Evolutionary conservation across 768 basidiomycete genomes (phyloP), one percentile per base, ranked within the genome.

Genomic region (Mycena pura): DNA sequence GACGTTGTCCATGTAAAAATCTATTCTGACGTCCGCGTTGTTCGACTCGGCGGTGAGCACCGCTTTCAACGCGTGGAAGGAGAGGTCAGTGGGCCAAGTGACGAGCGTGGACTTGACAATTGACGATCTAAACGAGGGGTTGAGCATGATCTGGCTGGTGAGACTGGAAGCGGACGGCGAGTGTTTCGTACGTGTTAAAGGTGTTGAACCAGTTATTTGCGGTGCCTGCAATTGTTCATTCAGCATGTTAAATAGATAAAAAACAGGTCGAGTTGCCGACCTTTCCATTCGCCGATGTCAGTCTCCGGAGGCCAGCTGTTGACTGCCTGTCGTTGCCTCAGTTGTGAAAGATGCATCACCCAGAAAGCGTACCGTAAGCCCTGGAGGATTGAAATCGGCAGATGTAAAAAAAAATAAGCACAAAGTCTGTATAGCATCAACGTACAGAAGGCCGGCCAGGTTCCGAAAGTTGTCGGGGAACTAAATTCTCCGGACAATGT

Each of bases 381-480:
- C 75, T 49, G 25, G 5, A 31, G 27, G 41, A 21, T 15, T 9
- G 59, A 14, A 27, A 34, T 21, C 5, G 32, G 19, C 19, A 44
- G 13, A 13, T 10, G 25, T 24, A 19, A 29, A 13, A 17, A 1
- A 15, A 27, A 57, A 24, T 9, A 22, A 24, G 21, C 27, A 40
- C 5, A 49, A 56, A 24, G 32, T 24, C n/a, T n/a, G n/a, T n/a
- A n/a, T n/a, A n/a, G n/a, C n/a, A 32, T 3, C 2, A 59, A 62
- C 65, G 50, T 77, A 78, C 80, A 81, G 59, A 81, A 81, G 13
- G 80, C 80, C 47, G 80, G 80, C 80, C 80, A 81, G 2, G 79
- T 80, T 36, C 78, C 80, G 24, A 41, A 60, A 2, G 69, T 71
- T 6, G 80, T 81, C 3, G 80, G 78, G 0, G 80, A 59, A 45